Base-by-base conservation (phyloP, 1,284 basidiomycete genomes). In the Laetiporus sulphureus region DNA sequence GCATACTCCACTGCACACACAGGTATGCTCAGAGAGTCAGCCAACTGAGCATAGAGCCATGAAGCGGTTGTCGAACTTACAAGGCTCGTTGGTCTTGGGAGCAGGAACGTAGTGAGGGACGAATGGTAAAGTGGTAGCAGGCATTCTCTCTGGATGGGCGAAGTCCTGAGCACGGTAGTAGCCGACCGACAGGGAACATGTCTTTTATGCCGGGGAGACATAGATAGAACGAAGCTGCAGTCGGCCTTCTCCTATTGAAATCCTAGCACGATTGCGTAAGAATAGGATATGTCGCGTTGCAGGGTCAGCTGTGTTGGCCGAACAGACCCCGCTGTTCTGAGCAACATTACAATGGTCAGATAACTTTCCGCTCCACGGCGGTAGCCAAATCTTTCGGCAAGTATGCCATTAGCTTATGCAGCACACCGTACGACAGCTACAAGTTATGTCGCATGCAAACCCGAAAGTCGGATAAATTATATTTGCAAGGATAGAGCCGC, bases 71-170 rank as follows among this genome's bases (percentile, higher is more conserved):
- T 27, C 1, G 15, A 6, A 46, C 57, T 29, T 35, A 58, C 57
- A 37, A 11, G 51, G 25, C 31, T 56, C 56, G 3, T 44, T 41
- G 1, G 57, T 56, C 7, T 44, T 38, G 21, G 51, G 52, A 3
- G 55, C 52, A 11, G 56, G 44, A 12, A 47, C 49, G 21, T 56
- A 55, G 44, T 50, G 53, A 8, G 56, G 48, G 5, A 51, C 47
- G 10, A 29, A 12, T 23, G 48, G 32, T 6, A 34, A 27, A 27
- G 25, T 27, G 13, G 25, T 7, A 27, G 25, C 25, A 13, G 25
- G 25, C 25, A 27, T 27, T 27, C 13, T n/a, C n/a, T n/a, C n/a
- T n/a, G n/a, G n/a, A n/a, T n/a, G n/a, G n/a, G n/a, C n/a, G n/a
- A n/a, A n/a, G n/a, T n/a, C n/a, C n/a, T n/a, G n/a, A n/a, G n/a